Base-by-base conservation (phyloP, 192 early-diverging fungal species). In the Anaeromyces robustus region DNA sequence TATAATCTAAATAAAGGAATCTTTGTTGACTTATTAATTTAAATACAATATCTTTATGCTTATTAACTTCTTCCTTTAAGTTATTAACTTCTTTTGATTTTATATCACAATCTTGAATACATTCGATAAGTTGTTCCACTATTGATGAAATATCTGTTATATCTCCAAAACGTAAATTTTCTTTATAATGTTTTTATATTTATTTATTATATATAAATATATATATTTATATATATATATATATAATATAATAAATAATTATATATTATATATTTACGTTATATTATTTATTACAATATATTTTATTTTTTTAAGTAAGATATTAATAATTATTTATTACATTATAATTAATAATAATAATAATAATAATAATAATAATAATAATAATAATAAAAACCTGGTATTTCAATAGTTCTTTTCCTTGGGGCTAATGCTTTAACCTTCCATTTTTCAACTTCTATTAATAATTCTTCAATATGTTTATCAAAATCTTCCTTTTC, bases 101-200 rank as follows among this genome's bases (percentile, higher is more conserved):
- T 13, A 77, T 78, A n/a, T 85, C 77, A 26, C 85, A 37, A 28
- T 88, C 87, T 83, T 39, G 52, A 26, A 88, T 78, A 80, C 86
- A 84, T 29, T 84, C 78, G 14, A 85, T 86, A 77, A 90, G 77
- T 77, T 90, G 87, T 77, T 86, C 86, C 1, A 87, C 84, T 28
- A 90, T 68, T 68, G 52, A 68, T 68, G 52, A 68, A 9, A 68
- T 68, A 68, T 68, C 52, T n/a, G 52, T 68, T 68, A 68, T 68
- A n/a, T 68, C 52, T n/a, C 52, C 52, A 68, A 68, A 68, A 1
- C 52, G 22, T 68, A 68, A n/a, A 68, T 68, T 68, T n/a, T 68
- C 52, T 68, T n/a, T n/a, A n/a, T n/a, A n/a, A n/a, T n/a, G n/a
- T n/a, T n/a, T n/a, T n/a, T n/a, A n/a, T n/a, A n/a, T n/a, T n/a